Conservation (phyloP, 1,139 yeast species). For the Lodderomyces margitis region DNA sequence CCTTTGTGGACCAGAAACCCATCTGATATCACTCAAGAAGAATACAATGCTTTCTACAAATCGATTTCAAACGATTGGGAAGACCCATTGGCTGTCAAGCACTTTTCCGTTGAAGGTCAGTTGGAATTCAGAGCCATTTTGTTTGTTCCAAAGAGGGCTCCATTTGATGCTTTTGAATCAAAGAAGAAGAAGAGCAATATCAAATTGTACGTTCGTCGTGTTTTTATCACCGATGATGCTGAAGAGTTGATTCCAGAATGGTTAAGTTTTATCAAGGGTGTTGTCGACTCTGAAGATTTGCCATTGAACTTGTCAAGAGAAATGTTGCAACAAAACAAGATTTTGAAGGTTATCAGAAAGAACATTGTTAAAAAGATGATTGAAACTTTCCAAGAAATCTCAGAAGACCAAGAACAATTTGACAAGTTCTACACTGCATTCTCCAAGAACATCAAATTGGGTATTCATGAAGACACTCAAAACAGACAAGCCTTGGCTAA, state of each 20-base stretch:
- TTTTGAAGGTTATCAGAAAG: conserved; percentile 98
- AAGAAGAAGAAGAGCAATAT: conserved; percentile 99
- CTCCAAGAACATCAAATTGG: conserved; percentile 97
- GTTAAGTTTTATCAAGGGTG: conserved; percentile 97
- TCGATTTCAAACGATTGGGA: conserved; percentile 99
- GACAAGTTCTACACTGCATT: conserved; percentile 98
- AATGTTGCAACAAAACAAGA: conserved; percentile 99
- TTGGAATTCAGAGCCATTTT: conserved; percentile 98
- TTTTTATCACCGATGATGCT: conserved; percentile 98
- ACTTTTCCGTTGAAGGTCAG: conserved; percentile 99
- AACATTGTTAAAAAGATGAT: conserved; percentile 98
- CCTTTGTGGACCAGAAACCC: conserved; percentile 99
- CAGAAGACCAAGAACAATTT: conserved; percentile 98
- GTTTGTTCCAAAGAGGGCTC: conserved; percentile 98
- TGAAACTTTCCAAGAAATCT: conserved; percentile 98
- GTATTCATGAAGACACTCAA: conserved; percentile 98
- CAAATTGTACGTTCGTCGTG: conserved; percentile 99
- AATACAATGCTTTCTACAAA: conserved; percentile 99
- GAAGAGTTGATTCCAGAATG: conserved; percentile 99
- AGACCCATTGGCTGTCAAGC: conserved; percentile 99
- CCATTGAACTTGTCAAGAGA: conserved; percentile 99
- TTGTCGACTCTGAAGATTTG: conserved; percentile 98
- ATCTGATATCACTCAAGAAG: conserved; percentile 95
- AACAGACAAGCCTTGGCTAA: conserved; percentile 95
- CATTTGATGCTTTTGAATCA: conserved; percentile 94